phyloP scores from a whole-genome alignment of 495 filamentous ascomycete species.

The Daldinia caldariorum region DNA sequence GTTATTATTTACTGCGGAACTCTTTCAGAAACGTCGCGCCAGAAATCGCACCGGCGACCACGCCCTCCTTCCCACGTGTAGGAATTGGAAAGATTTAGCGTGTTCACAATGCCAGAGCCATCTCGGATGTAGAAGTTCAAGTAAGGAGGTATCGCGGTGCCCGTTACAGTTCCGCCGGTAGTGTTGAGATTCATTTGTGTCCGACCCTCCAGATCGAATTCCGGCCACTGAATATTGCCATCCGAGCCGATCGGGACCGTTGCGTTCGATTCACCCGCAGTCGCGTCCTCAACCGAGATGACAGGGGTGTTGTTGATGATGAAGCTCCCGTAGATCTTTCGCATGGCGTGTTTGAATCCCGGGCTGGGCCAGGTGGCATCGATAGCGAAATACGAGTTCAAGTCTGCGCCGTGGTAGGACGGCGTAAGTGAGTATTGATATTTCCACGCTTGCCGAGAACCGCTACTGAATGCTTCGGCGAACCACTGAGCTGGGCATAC shows the following conservation, averaged over 20 bases:
- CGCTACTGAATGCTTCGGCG: constrained; percentile 62
- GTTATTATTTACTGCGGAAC: constrained; percentile 34
- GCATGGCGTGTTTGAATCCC: constrained; percentile 50
- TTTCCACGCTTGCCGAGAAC: constrained; percentile 57
- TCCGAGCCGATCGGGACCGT: constrained; percentile 40
- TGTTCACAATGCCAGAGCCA: constrained; percentile 57
- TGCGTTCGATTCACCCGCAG: constrained; percentile 53
- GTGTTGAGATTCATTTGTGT: constrained; percentile 64
- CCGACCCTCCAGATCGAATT: constrained; percentile 49
- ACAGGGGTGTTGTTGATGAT: constrained; percentile 60
- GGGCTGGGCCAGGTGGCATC: constrained; percentile 45
- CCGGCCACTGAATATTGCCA: constrained; percentile 48
- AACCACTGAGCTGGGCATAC: constrained; percentile 72
- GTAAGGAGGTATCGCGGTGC: constrained; percentile 39
- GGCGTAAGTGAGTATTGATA: constrained; percentile 71
- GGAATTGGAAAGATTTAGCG: constrained; percentile 59
- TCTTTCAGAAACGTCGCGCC: constrained; percentile 42
- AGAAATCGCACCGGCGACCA: constrained; percentile 66
- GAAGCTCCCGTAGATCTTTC: constrained; percentile 65
- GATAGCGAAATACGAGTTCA: constrained; percentile 59
- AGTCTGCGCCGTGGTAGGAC: constrained; percentile 66
- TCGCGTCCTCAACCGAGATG: constrained; percentile 55
- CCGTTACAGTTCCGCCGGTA: constrained; percentile 57
- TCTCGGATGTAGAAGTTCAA: constrained; percentile 47
- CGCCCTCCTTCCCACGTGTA: constrained; percentile 66